A percentile compares a stretch with the other conserved stretches of the same genome.
Conservation (phyloP, 805 yeast species). For the Millerago galiae region DNA sequence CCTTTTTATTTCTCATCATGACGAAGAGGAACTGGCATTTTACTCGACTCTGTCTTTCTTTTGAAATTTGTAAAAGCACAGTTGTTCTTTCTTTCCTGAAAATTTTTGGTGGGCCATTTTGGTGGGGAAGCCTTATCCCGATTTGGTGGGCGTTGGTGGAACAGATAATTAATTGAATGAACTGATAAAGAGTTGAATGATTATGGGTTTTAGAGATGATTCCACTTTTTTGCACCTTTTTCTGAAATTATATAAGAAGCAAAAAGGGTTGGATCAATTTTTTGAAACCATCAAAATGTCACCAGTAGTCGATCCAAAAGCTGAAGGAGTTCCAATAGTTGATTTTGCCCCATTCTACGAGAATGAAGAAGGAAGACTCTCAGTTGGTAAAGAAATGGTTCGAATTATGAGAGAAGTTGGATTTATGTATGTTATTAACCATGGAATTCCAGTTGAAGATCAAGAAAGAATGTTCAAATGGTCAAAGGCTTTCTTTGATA, state of each 20-base stretch:
- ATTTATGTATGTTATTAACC: slow-evolving; percentile 21
- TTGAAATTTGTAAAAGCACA: too few species aligned
- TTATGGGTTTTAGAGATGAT: background rate
- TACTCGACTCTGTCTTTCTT: too few species aligned
- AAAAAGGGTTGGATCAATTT: too few species aligned
- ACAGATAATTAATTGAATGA: background rate
- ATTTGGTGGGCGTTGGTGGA: background rate
- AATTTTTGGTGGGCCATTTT: background rate
- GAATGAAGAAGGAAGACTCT: slow-evolving; percentile 20
- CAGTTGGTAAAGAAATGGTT: slow-evolving; percentile 22
- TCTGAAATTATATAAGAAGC: background rate
- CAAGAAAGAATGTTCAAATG: slow-evolving; percentile 18
- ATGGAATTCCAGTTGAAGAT: slow-evolving; percentile 16
- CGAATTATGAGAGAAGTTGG: slow-evolving; percentile 21
- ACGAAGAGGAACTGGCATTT: too few species aligned
- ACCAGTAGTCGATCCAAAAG: background rate
- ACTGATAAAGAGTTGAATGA: background rate
- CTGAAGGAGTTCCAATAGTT: slow-evolving; percentile 21
- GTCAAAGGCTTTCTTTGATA: slow-evolving; percentile 16
- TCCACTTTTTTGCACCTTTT: background rate
- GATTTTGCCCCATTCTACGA: slow-evolving; percentile 24
- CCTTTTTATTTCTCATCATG: too few species aligned
- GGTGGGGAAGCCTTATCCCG: background rate
- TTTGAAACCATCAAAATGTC: background rate
- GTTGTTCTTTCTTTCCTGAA: too few species aligned